Conservation (phyloP, 176 grass and related monocot species). For the Aegilops speltoides region DNA sequence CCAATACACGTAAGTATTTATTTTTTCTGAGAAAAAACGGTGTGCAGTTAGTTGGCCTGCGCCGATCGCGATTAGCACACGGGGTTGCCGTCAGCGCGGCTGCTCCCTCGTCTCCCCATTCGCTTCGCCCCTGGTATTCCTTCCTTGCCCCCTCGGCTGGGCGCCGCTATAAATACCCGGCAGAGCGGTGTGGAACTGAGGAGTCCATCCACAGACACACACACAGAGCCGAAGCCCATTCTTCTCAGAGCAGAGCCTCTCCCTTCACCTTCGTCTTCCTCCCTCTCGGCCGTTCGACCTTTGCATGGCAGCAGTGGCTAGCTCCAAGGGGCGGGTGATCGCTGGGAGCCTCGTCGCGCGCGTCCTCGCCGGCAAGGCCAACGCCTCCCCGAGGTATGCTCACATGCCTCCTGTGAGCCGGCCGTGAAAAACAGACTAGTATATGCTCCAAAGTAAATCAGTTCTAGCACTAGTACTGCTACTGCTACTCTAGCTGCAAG, state of each 20-base stretch:
- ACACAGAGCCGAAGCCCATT: neutral
- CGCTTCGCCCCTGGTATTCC: neutral
- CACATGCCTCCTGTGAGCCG: neutral
- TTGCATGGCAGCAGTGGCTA: conserved; percentile 98
- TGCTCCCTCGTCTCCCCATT: neutral
- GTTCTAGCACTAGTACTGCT: neutral
- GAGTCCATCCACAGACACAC: neutral
- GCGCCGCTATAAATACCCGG: conserved; percentile 24
- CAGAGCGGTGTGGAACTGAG: neutral
- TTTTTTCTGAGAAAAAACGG: no score
- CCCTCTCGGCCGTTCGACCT: neutral
- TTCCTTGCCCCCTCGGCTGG: neutral
- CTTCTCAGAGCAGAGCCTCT: neutral
- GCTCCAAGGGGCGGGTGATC: conserved; percentile 68
- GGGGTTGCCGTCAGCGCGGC: neutral
- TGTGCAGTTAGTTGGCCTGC: no score
- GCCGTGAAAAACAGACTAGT: neutral
- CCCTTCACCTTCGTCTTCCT: neutral
- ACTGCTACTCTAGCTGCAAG: no score
- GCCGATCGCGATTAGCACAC: no score
- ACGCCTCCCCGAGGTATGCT: conserved; percentile 57
- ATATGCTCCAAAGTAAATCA: neutral
- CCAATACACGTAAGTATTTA: no score
- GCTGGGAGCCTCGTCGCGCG: conserved; percentile 74
- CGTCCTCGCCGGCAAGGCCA: conserved; percentile 47